Evolutionary conservation across 2,329 filamentous ascomycete species (phyloP).

Genomic region (Chaetomium olivaceum): DNA sequence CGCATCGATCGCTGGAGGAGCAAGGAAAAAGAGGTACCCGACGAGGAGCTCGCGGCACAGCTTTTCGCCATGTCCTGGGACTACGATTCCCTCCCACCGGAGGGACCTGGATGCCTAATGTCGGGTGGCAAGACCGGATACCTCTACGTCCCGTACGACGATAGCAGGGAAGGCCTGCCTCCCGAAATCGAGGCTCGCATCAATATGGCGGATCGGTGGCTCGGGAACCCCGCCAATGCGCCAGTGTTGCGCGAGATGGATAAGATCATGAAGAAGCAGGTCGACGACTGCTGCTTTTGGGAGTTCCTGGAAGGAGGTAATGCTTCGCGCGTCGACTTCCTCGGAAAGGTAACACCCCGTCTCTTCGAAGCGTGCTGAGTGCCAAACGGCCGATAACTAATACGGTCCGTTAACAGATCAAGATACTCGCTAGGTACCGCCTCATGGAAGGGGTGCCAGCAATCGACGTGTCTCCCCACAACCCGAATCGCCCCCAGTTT

Average conservation of each 20-base stretch:
- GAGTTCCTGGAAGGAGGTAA: slow-evolving; percentile 18
- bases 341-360: slow-evolving; percentile 27
- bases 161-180: neutral
- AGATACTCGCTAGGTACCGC: slow-evolving; percentile 17
- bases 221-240: neutral
- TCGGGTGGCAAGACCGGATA: slow-evolving; percentile 1
- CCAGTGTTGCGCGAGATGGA: slow-evolving; percentile 7
- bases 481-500: slow-evolving; percentile 1
- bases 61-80: slow-evolving; percentile 10
- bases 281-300: slow-evolving; percentile 22
- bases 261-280: slow-evolving; percentile 26
- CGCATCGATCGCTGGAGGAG: slow-evolving; percentile 15
- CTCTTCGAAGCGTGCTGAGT: neutral
- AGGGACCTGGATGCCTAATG: slow-evolving; percentile 16
- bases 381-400: neutral
- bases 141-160: slow-evolving; percentile 18
- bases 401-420: slow-evolving; percentile 9
- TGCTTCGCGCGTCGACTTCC: slow-evolving; percentile 8
- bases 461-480: slow-evolving; percentile 3
- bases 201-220: neutral
- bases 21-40: slow-evolving; percentile 5
- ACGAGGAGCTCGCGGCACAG: neutral
- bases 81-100: neutral
- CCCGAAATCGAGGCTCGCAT: neutral
- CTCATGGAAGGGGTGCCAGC: slow-evolving; percentile 6